Evolutionary conservation across 345 rosid genomes (phyloP).

Genomic region (Mallotus nudiflorus): DNA sequence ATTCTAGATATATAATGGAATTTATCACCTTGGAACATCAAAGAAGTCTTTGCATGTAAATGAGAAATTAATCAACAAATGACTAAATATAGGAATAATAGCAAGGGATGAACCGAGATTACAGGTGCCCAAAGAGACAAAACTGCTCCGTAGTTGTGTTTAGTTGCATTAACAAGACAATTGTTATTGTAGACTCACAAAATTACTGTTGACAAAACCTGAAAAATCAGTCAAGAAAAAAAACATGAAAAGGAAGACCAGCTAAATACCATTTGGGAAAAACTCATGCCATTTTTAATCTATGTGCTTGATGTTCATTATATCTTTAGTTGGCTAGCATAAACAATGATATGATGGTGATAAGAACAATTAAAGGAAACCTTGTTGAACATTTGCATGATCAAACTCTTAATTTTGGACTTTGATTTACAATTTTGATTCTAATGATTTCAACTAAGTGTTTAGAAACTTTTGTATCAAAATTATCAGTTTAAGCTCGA

Average conservation of each 20-base stretch:
- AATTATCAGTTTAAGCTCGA: no score
- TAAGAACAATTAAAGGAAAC: constrained; percentile 29
- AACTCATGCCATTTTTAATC: constrained; percentile 89
- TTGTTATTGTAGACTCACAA: constrained; percentile 23
- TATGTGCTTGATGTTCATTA: constrained; percentile 65
- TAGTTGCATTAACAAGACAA: constrained; percentile 48
- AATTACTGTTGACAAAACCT: constrained; percentile 10
- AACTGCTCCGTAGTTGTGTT: constrained; percentile 72
- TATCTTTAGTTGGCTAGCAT: constrained; percentile 70
- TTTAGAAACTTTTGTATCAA: no score
- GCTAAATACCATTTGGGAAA: constrained; percentile 67
- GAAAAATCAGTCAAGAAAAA: constrained; percentile 14
- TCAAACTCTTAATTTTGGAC: no score
- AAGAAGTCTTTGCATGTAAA: not conserved
- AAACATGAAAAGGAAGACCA: constrained; percentile 11
- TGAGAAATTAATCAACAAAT: not conserved
- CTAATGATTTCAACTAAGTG: no score
- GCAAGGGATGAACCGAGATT: constrained; percentile 49
- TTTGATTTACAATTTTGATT: no score
- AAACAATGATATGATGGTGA: not conserved
- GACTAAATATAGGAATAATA: constrained; percentile 2
- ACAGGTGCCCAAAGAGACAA: constrained; percentile 82
- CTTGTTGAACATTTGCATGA: no score
- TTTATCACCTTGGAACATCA: not conserved
- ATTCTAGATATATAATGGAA: constrained; percentile 20